Evolutionary conservation across 192 early-diverging fungal species (phyloP), one percentile per base, ranked within the genome.

Genomic region (Coemansia umbellata): DNA sequence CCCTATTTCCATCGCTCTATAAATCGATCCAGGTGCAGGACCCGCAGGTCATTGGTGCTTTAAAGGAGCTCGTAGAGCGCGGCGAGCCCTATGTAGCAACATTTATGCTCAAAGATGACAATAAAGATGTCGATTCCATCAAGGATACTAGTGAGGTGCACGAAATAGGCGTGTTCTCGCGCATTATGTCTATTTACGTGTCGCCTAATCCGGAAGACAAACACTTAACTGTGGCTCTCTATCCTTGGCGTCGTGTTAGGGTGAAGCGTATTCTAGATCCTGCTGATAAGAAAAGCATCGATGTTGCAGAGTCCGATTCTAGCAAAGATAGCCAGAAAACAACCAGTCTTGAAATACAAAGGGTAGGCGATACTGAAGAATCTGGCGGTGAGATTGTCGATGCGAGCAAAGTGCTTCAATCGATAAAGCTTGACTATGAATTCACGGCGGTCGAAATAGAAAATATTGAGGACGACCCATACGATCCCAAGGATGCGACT

Each of bases 1-100:
- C 94, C 15, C 73, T 98, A 18, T 98, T 98, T 56, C 96, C 96
- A 17, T 94, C 94, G 22, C 94, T 95, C 64, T 99, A 96, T 80
- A 99, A 99, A 78, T 91, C 94, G 5, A 87, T 99, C 21, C 92
- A 93, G 21, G 92, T 99, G 50, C 94, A 95, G 69, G 91, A 97
- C 61, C 93, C 93, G 1, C 76, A 89, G 36, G 93, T 93, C 3
- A 95, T 90, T 39, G 83, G 85, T 24, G 92, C 96, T 2, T 89
- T 99, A 40, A 90, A 96, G 61, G 86, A 91, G 52, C 69, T 99
- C 17, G 80, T 95, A 48, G 87, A 92, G 62, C 85, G 92, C 24
- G 85, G 91, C 5, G 91, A 97, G 71, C 94, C 96, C n/a, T 99
- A 96, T 62, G 85, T 99, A 4, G 94, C 91, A 13, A 93, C 95